Base-by-base conservation (phyloP, 2,329 filamentous ascomycete genomes). In the Microcera coccophila region DNA sequence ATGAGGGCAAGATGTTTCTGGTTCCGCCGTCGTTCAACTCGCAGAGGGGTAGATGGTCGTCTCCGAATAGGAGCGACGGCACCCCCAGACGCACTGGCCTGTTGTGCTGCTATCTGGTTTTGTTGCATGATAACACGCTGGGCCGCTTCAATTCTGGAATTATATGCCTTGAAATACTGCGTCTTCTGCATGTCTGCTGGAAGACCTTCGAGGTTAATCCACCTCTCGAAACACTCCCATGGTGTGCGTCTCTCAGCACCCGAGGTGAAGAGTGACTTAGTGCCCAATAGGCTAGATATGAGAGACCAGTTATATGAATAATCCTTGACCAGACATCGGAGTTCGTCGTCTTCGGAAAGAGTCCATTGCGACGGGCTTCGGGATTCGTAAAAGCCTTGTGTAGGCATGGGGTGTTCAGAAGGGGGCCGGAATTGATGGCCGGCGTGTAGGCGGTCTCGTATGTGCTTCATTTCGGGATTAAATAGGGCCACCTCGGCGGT, bases 191-290 rank as follows among this genome's bases (percentile, higher is more conserved):
- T 94, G 52, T 98, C 93, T 10, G 85, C 81, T 4, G 93, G 91
- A 28, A 96, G 73, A 1, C 90, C 90, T 67, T 97, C 93, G 11
- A 97, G 72, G 54, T 87, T 84, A 41, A 96, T 86, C 91, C 91
- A 98, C 33, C 93, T 81, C 66, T 98, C 93, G 57, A 98, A 98
- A 62, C 93, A 98, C 68, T 98, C 93, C 93, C 93, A 98, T 0
- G 91, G 90, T 3, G 91, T 97, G 36, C 93, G 81, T 48, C 93
- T 79, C 62, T 97, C 91, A 10, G 89, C 82, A 2, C 88, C 89
- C 16, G 90, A 91, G n/a, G 82, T 78, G 59, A 89, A 94, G 12
- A 82, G 63, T 0, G 89, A 94, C 39, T 81, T 81, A 14, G 85
- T 77, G 2, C 81, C 77, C 40, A 97, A 71, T 46, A 91, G 84